Evolutionary conservation across 2,329 filamentous ascomycete species (phyloP), one percentile per base, ranked within the genome.

Genomic region (Diplocarpon mali): DNA sequence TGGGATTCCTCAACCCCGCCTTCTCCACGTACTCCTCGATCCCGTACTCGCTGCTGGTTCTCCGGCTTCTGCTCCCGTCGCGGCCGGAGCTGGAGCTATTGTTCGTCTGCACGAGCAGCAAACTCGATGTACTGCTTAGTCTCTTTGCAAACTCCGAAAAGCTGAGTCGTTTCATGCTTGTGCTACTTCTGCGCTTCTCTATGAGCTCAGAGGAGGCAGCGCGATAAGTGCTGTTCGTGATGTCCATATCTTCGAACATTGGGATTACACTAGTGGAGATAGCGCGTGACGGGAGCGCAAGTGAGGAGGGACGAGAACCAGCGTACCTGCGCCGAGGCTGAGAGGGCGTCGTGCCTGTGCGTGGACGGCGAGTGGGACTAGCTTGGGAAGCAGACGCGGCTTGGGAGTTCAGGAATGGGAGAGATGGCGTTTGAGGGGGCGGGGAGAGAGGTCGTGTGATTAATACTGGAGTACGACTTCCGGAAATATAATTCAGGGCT

Each of bases 111-210:
- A 77, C 67, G 37, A 79, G 65, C 42, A 80, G 65, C 57, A 78
- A 62, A 59, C 71, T 78, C 57, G 73, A 78, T 41, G 74, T 78
- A 58, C 72, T 78, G 53, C 74, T 79, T 43, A 80, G 60, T 49
- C 74, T 67, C 58, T 74, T 76, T 38, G 74, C 72, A 50, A 78
- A 76, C 43, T 81, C 76, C 53, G 69, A 73, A 52, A 80, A 77
- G 63, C 73, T 78, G 44, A 77, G 67, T 48, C 73, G 68, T 64
- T 78, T 79, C 38, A 65, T 64, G 57, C 71, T 76, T 10, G 70
- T 72, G 34, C 65, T 65, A 24, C 75, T 78, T 38, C 67, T 65
- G 28, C 72, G 70, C 51, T 74, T 72, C 43, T 55, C 53, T n/a
- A 44, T 56, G n/a, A 49, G 44, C 2, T 51, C 48, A n/a, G 51